Conservation (phyloP, 2,329 filamentous ascomycete genomes). For the Colletotrichum euphorbiae region DNA sequence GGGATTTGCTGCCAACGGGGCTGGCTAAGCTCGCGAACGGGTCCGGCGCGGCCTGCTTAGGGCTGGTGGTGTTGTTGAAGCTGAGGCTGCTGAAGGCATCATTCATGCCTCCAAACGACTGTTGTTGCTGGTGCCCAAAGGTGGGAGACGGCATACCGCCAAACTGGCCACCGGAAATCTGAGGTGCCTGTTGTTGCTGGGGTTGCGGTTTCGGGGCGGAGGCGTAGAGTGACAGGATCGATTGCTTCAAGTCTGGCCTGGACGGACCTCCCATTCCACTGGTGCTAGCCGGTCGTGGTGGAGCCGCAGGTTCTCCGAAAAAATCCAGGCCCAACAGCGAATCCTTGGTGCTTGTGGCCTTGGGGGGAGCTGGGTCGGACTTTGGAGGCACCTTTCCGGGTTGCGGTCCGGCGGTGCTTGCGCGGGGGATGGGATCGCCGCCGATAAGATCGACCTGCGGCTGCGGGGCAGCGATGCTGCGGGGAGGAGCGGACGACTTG, state of each 20-base stretch:
- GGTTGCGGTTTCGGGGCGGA: constrained; percentile 81
- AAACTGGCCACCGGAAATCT: constrained; percentile 65
- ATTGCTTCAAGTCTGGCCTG: constrained; percentile 94
- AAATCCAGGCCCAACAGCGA: constrained; percentile 94
- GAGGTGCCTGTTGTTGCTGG: constrained; percentile 62
- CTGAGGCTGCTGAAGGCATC: constrained; percentile 75
- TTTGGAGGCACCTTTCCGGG: constrained; percentile 69
- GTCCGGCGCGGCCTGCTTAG: constrained; percentile 62
- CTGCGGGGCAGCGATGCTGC: constrained; percentile 46
- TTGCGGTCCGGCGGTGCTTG: constrained; percentile 78
- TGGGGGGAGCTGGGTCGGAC: constrained; percentile 73
- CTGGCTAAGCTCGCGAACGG: constrained; percentile 73
- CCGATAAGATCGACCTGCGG: constrained; percentile 85
- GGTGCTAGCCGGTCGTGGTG: constrained; percentile 86
- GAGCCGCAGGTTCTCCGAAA: constrained; percentile 78
- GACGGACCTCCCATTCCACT: constrained; percentile 74
- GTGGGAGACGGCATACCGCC: constrained; percentile 73
- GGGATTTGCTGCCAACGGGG: constrained; percentile 48
- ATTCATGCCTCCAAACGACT: constrained; percentile 72
- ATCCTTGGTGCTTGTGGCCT: constrained; percentile 81
- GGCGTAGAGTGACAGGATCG: constrained; percentile 94
- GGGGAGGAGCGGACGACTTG: constrained; percentile 52
- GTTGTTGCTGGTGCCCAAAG: constrained; percentile 59
- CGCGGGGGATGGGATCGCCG: constrained; percentile 75
- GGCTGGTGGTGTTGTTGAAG: constrained; percentile 54